phyloP scores from a whole-genome alignment of 371 early-diverging fungal species.

The Lichtheimia corymbifera region DNA sequence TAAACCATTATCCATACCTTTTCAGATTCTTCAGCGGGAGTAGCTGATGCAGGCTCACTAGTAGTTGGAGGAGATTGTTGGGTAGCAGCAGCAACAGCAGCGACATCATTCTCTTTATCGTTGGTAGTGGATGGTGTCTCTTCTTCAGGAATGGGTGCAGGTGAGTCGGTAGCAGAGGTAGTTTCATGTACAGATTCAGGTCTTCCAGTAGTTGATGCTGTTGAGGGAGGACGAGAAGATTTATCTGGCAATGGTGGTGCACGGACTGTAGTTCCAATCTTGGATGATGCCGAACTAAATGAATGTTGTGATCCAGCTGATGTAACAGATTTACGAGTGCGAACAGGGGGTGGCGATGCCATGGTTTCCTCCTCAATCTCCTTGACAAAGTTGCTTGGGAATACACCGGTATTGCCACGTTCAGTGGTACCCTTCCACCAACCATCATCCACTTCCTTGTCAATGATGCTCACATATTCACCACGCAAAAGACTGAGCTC shows the following conservation, averaged over 20 bases:
- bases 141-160: conserved; percentile 29
- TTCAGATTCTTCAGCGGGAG: neutral
- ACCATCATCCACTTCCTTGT: conserved; percentile 58
- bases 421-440: conserved; percentile 68
- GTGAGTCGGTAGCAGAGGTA: neutral
- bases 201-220: conserved; percentile 12
- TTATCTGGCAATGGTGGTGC: conserved; percentile 18
- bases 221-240: conserved; percentile 15
- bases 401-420: conserved; percentile 56
- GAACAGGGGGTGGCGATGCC: conserved; percentile 42
- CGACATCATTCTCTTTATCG: neutral
- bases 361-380: conserved; percentile 49
- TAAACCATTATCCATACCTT: neutral
- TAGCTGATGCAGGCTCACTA: neutral
- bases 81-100: conserved; percentile 4
- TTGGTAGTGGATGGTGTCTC: neutral
- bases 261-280: conserved; percentile 8
- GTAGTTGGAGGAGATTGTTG: neutral
- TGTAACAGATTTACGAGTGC: conserved; percentile 30
- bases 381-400: conserved; percentile 63
- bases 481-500: conserved; percentile 57
- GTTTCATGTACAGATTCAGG: conserved; percentile 17
- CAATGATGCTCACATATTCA: conserved; percentile 51
- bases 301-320: conserved; percentile 23
- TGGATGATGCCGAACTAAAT: conserved; percentile 10